Percentiles rank a stretch among this genome's conserved stretches.
phyloP scores from a whole-genome alignment of 2,329 filamentous ascomycete species.

The Aureobasidium uvarum region DNA sequence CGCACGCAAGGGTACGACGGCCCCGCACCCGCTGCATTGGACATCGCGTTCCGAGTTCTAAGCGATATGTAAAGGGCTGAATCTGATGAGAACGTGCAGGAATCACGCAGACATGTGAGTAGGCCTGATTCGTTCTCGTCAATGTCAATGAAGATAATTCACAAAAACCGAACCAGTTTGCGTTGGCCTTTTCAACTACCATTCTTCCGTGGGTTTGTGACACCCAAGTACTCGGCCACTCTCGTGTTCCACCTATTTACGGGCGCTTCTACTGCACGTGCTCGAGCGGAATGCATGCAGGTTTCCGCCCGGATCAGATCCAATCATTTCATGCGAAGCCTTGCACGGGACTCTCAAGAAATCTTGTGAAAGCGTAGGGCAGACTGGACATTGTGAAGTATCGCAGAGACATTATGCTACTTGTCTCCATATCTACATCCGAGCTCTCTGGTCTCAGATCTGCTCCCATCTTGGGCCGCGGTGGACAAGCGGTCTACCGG shows the following conservation, averaged over 20 bases:
- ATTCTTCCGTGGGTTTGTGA: background rate
- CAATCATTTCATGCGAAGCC: slow-evolving; percentile 1
- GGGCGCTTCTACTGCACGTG: slow-evolving; percentile 8
- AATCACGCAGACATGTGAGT: slow-evolving; percentile 5
- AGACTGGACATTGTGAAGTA: background rate
- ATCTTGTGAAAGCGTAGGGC: background rate
- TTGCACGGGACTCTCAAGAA: slow-evolving; percentile 3
- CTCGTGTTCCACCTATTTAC: background rate
- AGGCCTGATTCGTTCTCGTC: slow-evolving; percentile 6
- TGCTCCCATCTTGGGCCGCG: background rate
- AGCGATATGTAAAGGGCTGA: background rate
- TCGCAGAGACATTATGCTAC: background rate
- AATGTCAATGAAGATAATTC: background rate
- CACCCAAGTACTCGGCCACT: background rate
- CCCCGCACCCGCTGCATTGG: slow-evolving; percentile 20
- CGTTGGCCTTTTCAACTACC: background rate
- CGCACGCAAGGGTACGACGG: slow-evolving; percentile 1
- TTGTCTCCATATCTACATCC: background rate
- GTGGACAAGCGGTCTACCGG: background rate
- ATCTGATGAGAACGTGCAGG: background rate
- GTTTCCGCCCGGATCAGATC: slow-evolving; percentile 9
- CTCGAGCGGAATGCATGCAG: slow-evolving; percentile 14
- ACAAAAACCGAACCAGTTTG: background rate
- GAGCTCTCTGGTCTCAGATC: background rate
- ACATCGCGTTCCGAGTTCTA: background rate